Evolutionary conservation across 371 early-diverging fungal species (phyloP), one percentile per base, ranked within the genome.

Genomic region (Rhizopus sp.): DNA sequence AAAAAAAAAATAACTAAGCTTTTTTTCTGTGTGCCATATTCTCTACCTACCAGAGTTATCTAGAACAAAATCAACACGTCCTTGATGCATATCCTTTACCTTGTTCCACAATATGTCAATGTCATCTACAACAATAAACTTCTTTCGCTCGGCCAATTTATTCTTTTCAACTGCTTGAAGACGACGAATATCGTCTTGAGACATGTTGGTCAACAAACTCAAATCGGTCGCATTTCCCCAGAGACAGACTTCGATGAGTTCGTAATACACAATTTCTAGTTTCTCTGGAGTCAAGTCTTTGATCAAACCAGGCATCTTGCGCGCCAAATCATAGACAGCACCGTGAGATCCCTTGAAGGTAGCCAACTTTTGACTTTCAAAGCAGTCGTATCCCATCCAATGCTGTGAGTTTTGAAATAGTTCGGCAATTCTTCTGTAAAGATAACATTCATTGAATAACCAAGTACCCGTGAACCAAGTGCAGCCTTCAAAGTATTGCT

Each of bases 221-320:
- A 95, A 71, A 63, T 95, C 95, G 3, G 89, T 90, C 23, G 90
- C 88, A 75, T 95, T 95, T 2, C 95, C 95, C 95, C 95, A 95
- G 38, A 95, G 70, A 23, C 86, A 87, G 30, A 89, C 80, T 67
- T 90, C 87, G 16, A 83, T 63, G 57, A 93, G 62, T 63, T 92
- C 92, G 55, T 79, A 63, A 63, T 90, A 90, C 4, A 83, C 78
- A 50, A 86, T 65, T 9, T 66, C 56, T 13, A 66, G 66, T 3
- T 78, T 68, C 12, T 77, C 74, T 10, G 69, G 66, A 16, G 65
- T 33, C 59, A 80, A 69, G 45, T 75, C 56, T 23, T 68, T 41
- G 55, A 73, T 69, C 5, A 80, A 57, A 0, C 67, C 66, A 37
- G 77, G 73, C 57, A 84, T 70, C 31, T 82, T 85, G 13, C 69